phyloP scores from a whole-genome alignment of 257 asterid genomes.

The Solanum rostratum region DNA sequence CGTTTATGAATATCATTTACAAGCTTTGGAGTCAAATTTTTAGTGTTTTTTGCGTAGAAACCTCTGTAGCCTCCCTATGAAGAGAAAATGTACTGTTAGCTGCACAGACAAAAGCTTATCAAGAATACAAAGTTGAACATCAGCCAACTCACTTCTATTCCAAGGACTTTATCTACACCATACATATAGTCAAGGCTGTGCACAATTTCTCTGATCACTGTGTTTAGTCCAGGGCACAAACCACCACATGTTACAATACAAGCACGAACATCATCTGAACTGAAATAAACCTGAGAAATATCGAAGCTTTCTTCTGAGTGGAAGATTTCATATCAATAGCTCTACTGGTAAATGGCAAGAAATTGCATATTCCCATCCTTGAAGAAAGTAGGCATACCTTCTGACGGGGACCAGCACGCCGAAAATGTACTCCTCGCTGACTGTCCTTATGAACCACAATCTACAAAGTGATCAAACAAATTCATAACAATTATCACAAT shows the following conservation, averaged over 20 bases:
- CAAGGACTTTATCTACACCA: conserved; percentile 73
- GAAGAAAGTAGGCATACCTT: conserved; percentile 37
- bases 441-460: conserved; percentile 84
- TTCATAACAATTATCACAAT: not conserved
- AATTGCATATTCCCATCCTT: not conserved
- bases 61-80: conserved; percentile 95
- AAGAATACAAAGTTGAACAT: not conserved
- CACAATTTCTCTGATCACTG: conserved; percentile 92
- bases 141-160: conserved; percentile 75
- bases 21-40: conserved; percentile 59
- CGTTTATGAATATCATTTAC: conserved; percentile 95
- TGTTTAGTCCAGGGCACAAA: conserved; percentile 94
- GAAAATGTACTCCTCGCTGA: conserved; percentile 92
- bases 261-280: conserved; percentile 84
- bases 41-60: conserved; percentile 76
- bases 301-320: not conserved
- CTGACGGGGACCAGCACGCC: conserved; percentile 98
- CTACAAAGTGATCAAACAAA: conserved; percentile 21
- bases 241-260: conserved; percentile 99
- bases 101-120: not conserved
- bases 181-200: conserved; percentile 90
- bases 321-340: not conserved
- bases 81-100: conserved; percentile 12
- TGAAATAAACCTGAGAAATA: conserved; percentile 59
- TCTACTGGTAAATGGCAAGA: not conserved